A percentile compares a stretch with the other conserved stretches of the same genome.
phyloP scores from a whole-genome alignment of 257 asterid species.

The Primulina tabacum region DNA sequence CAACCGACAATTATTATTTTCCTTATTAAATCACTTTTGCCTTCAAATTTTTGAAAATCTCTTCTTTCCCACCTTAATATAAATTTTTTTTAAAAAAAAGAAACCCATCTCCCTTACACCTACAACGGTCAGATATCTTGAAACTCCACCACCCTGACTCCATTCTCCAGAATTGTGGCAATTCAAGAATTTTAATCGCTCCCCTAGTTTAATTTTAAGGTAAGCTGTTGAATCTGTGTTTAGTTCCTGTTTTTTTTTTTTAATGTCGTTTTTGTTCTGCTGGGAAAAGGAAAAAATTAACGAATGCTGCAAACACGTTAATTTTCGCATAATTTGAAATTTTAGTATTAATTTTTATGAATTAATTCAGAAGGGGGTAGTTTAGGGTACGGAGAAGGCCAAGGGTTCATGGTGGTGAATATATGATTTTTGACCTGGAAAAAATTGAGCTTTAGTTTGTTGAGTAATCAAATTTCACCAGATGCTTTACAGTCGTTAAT shows the following conservation, averaged over 20 bases:
- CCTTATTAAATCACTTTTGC: background rate
- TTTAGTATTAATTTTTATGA: background rate
- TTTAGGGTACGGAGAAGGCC: background rate
- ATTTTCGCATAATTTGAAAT: background rate
- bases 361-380: background rate
- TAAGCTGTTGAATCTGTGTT: background rate
- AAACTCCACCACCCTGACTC: constrained; percentile 19
- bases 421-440: background rate
- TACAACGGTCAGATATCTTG: constrained; percentile 42
- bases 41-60: constrained; percentile 31
- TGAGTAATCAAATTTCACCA: background rate
- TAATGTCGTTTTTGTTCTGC: background rate
- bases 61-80: constrained; percentile 14
- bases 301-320: background rate
- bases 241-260: background rate
- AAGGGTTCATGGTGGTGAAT: background rate
- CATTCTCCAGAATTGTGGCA: background rate
- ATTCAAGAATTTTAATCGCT: background rate
- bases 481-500: background rate
- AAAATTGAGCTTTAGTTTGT: background rate
- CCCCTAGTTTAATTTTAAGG: background rate
- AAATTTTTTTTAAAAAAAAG: constrained; percentile 7
- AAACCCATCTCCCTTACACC: constrained; percentile 19
- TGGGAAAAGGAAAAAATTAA: background rate
- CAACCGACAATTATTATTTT: too few relatives aligned